Evolutionary conservation across 768 basidiomycete species (phyloP), one percentile per base, ranked within the genome.

Genomic region (Lactarius psammicola): DNA sequence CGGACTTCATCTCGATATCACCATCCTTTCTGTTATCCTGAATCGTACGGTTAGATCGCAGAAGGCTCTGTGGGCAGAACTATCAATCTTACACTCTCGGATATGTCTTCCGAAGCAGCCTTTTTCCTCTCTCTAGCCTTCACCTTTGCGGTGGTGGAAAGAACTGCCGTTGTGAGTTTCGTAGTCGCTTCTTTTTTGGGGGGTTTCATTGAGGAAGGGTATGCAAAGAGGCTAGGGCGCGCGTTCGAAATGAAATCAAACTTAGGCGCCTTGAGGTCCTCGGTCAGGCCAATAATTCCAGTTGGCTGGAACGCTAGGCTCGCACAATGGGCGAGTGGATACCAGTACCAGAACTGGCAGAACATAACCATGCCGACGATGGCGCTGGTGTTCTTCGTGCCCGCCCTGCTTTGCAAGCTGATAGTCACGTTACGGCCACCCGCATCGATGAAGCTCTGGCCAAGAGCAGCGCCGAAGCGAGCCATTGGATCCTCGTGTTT

Each of bases 311-410:
- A 98, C 2, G 95, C 89, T 69, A 99, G 79, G 71, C 89, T 91
- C 18, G 92, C 90, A 68, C 91, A 94, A 73, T 98, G 95, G 17
- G 95, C 94, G 31, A 98, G 80, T 38, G 97, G 97, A 78, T 95
- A 99, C 97, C 97, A 99, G 76, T 98, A 98, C 97, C 97, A 99
- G 79, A 99, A 98, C 76, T 99, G 97, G 72, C 92, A 92, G 80
- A 99, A 99, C 74, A 99, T 78, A 20, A 91, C 87, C 90, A 98
- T 95, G n/a, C 97, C 97, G 38, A 98, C 94, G 68, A 98, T 92
- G 2, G 96, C 94, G 56, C 84, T 92, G 70, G 95, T 95, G 75
- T 98, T 96, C 69, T 86, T 85, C 70, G 90, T 95, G 10, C 97
- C 97, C 2, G 94, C 94, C 66, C 92, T 87, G 74, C 94, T 97